phyloP scores from a whole-genome alignment of 176 grass and related monocot species.

The Dendrocalamus sinicus region DNA sequence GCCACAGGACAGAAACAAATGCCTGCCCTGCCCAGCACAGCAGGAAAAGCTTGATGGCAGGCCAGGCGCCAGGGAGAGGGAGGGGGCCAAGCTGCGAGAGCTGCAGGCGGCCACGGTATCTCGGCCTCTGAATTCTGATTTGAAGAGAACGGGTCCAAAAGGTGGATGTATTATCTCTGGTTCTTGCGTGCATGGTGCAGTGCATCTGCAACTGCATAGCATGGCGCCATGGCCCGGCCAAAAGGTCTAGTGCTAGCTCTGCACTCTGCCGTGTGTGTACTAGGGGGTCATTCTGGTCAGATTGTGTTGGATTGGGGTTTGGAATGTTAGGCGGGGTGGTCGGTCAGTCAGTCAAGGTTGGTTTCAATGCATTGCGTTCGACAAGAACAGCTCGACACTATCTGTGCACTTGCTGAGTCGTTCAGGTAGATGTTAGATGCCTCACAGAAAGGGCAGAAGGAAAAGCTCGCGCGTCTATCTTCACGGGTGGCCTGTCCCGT shows the following conservation, averaged over 20 bases:
- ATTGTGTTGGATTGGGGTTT: constrained; percentile 22
- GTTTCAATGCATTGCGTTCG: background rate
- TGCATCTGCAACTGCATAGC: background rate
- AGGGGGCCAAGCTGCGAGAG: background rate
- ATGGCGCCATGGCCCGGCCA: background rate
- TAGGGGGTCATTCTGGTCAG: constrained; percentile 9
- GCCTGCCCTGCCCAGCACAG: background rate
- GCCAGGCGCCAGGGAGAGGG: background rate
- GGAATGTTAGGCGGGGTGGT: background rate
- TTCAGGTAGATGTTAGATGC: background rate
- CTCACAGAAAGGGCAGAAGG: background rate
- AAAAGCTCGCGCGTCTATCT: background rate
- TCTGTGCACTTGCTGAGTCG: background rate
- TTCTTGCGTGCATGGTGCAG: background rate
- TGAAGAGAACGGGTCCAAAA: constrained; percentile 24
- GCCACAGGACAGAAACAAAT: constrained; percentile 43
- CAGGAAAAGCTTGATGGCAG: constrained; percentile 21
- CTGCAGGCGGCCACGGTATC: background rate
- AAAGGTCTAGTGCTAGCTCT: constrained; percentile 36
- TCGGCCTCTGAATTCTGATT: background rate
- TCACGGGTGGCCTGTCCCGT: background rate
- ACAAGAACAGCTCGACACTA: background rate
- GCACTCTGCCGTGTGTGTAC: background rate
- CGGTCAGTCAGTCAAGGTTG: background rate
- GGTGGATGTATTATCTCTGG: background rate